Evolutionary conservation across 169 alveolate genomes (phyloP).

Genomic region (Perkinsus chesapeaki): DNA sequence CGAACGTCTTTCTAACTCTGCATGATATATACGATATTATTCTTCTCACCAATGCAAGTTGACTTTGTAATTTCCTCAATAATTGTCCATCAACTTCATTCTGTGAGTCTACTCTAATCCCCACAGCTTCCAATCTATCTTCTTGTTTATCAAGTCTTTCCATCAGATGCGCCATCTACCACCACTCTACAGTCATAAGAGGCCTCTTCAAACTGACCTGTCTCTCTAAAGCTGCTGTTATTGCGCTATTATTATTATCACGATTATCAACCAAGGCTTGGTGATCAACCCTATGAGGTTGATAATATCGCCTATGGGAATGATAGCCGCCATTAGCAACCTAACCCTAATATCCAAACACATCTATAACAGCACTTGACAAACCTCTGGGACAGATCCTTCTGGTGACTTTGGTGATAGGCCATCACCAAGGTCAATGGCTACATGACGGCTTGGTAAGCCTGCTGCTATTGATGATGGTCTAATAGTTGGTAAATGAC

Average conservation of each 20-base stretch:
- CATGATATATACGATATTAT: too few relatives aligned
- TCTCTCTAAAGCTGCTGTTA: too few relatives aligned
- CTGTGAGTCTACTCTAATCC: not conserved
- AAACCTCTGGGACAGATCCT: not conserved
- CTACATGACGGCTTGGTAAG: not conserved
- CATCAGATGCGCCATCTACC: not conserved
- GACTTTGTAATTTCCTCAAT: not conserved
- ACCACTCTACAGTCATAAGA: too few relatives aligned
- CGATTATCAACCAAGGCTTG: too few relatives aligned
- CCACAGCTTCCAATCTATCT: not conserved
- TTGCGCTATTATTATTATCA: too few relatives aligned
- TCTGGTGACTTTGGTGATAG: not conserved
- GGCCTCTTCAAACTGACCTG: too few relatives aligned
- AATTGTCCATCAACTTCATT: not conserved
- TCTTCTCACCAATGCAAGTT: not conserved
- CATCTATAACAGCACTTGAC: not conserved
- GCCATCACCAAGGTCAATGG: not conserved
- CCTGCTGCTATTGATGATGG: not conserved
- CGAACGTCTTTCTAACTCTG: too few relatives aligned
- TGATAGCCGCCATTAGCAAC: not conserved
- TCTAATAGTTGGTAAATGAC: too few relatives aligned
- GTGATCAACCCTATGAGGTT: too few relatives aligned
- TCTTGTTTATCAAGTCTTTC: not conserved
- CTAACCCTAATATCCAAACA: not conserved
- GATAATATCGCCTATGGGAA: not conserved